Conservation (phyloP, 441 rosid species). For the Lepidium campestre region DNA sequence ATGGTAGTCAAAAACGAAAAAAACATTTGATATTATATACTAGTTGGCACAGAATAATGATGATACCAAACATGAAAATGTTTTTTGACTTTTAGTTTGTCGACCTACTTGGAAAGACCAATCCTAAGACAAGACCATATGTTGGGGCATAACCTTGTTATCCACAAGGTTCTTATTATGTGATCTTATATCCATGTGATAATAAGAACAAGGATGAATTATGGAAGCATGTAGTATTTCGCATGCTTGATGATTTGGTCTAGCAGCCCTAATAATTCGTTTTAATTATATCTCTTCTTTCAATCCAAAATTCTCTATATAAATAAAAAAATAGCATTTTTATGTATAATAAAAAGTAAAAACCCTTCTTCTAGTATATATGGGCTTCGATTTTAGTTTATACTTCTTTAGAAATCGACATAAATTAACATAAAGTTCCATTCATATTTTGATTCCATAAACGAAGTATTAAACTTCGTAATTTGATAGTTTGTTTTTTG, state of each 20-base stretch:
- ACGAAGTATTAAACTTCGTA: not conserved
- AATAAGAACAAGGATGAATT: conserved; percentile 18
- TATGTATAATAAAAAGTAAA: not conserved
- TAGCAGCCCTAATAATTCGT: not conserved
- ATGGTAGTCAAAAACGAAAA: conserved; percentile 56
- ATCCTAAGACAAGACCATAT: not conserved
- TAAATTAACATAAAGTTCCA: too few species aligned
- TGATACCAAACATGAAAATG: not conserved
- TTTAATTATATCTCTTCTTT: not conserved
- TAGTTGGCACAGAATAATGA: conserved; percentile 2
- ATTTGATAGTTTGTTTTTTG: not conserved
- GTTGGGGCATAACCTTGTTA: conserved; percentile 11
- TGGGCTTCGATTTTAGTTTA: too few species aligned
- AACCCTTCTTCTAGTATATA: not conserved
- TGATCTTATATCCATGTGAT: conserved; percentile 15
- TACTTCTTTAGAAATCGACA: too few species aligned
- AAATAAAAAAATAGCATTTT: not conserved
- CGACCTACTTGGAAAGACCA: not conserved
- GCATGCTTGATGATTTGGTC: conserved; percentile 25
- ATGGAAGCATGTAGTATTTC: conserved; percentile 34
- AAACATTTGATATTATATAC: not conserved
- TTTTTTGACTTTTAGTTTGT: not conserved
- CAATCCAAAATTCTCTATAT: not conserved
- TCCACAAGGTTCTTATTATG: not conserved
- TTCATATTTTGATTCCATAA: not conserved